phyloP scores from a whole-genome alignment of 805 yeast genomes.

The Candida andamanensis region DNA sequence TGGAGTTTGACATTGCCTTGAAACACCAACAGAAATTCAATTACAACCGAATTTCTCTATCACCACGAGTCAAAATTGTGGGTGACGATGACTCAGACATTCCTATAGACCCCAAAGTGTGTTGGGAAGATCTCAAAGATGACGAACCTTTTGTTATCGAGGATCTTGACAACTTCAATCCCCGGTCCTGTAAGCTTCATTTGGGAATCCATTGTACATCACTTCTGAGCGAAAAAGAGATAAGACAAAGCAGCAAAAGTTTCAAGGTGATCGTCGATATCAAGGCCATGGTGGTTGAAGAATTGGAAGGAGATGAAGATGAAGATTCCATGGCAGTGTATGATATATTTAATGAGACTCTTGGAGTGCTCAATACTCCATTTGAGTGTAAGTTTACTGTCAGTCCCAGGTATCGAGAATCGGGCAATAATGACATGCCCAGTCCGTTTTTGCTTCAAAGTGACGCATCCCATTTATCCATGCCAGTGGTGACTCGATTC shows the following conservation, averaged over 20 bases:
- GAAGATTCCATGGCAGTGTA: slow-evolving; percentile 15
- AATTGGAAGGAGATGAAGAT: slow-evolving; percentile 6
- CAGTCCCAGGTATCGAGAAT: slow-evolving; percentile 23
- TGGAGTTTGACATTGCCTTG: slow-evolving; percentile 18
- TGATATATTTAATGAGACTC: slow-evolving; percentile 16
- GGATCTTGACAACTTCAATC: slow-evolving; percentile 9
- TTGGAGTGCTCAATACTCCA: slow-evolving; percentile 21
- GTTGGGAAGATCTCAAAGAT: slow-evolving; percentile 36
- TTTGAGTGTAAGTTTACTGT: slow-evolving; percentile 20
- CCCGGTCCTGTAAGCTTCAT: slow-evolving; percentile 11
- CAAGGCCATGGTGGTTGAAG: slow-evolving; percentile 20
- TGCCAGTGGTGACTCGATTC: slow-evolving; percentile 28
- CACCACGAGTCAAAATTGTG: slow-evolving; percentile 16
- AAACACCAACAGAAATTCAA: slow-evolving; percentile 11
- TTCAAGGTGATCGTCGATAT: slow-evolving; percentile 17
- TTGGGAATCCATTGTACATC: slow-evolving; percentile 20
- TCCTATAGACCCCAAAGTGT: slow-evolving; percentile 14
- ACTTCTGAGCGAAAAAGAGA: slow-evolving; percentile 8
- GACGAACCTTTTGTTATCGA: slow-evolving; percentile 31
- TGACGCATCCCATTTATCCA: slow-evolving; percentile 15
- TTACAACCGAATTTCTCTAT: slow-evolving; percentile 17
- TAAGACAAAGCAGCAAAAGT: slow-evolving; percentile 8
- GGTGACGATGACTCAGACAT: slow-evolving; percentile 2
- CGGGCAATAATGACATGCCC: slow-evolving; percentile 26
- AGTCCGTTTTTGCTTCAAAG: slow-evolving; percentile 27